Base-by-base conservation (phyloP, 345 rosid genomes). In the Raphanus sativus region DNA sequence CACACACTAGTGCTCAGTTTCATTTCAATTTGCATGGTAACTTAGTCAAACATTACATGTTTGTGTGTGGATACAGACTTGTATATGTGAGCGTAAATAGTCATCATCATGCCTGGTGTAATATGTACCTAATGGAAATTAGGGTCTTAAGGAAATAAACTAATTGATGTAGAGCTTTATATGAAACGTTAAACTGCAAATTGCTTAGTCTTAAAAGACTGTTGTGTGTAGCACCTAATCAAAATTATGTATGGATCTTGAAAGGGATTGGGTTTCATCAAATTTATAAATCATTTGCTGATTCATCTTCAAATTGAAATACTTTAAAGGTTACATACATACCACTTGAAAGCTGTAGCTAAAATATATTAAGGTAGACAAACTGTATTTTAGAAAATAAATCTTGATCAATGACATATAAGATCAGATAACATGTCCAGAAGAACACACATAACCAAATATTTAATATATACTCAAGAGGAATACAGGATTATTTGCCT, bases 401-500 rank as follows among this genome's bases (percentile, higher is more conserved):
- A 52, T 52, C 25, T 52, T 52, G 58, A 50, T 52, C 25, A 8
- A 12, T n/a, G 64, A 17, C 68, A 56, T 12, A 56, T 13, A 77
- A 38, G 29, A 77, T 58, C 62, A 60, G 9, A 48, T 48, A 65
- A 36, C 17, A 67, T 67, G 32, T 54, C 9, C 13, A 38, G 6
- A 36, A 48, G 28, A 67, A 76, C 61, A 76, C 21, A 70, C 11
- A 56, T 42, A 24, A 42, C 21, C 15, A 64, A 5, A 64, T 0
- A 54, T 32, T 25, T 67, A 15, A 3, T 45, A 66, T 65, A 66
- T 52, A 64, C 34, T 70, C 61, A 67, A 38, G 65, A 61, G 55
- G 30, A 48, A n/a, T 32, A 42, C 24, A 59, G 16, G 40, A 65
- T 17, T 50, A 21, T 50, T 50, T 67, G 25, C 69, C 77, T 79